These are phyloP conservation scores for Ettlia oleoabundans DNA, from an alignment of 139 green algal species.

Conservation along the genomic window DNA sequence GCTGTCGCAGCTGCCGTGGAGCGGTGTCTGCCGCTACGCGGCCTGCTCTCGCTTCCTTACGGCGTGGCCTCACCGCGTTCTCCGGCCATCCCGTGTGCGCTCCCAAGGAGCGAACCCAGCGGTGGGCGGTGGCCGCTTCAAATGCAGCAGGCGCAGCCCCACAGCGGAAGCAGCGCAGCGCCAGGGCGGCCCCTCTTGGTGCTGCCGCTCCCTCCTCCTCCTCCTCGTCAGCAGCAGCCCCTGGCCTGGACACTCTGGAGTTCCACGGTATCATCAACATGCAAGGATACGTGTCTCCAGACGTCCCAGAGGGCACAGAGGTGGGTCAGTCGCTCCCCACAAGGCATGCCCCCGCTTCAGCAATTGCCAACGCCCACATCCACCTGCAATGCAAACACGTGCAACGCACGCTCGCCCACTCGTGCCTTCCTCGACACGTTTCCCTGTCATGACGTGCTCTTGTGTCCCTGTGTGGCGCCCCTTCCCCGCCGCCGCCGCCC, in stretches of 20 bases:
- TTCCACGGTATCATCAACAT: not conserved
- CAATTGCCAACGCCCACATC: no score
- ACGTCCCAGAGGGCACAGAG: slow-evolving; percentile 24
- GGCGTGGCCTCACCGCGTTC: not conserved
- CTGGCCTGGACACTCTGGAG: slow-evolving; percentile 15
- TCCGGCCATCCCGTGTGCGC: not conserved
- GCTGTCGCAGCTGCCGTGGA: no score
- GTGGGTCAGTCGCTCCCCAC: no score
- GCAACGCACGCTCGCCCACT: no score
- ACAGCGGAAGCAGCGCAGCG: not conserved
- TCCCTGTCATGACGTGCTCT: no score
- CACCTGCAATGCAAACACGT: no score
- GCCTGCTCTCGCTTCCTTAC: not conserved
- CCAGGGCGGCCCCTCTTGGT: not conserved
- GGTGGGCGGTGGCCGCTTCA: not conserved
- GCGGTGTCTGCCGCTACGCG: no score
- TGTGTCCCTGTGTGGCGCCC: no score
- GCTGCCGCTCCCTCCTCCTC: not conserved
- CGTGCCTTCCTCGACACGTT: no score
- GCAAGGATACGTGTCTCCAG: slow-evolving; percentile 19
- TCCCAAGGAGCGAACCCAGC: not conserved
- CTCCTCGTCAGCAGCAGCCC: no score
- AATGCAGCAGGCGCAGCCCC: not conserved
- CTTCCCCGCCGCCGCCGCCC: no score
- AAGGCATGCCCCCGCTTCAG: no score